Percentiles rank a stretch among this genome's conserved stretches.
phyloP scores from a whole-genome alignment of 805 yeast genomes.

The Candida alai region DNA sequence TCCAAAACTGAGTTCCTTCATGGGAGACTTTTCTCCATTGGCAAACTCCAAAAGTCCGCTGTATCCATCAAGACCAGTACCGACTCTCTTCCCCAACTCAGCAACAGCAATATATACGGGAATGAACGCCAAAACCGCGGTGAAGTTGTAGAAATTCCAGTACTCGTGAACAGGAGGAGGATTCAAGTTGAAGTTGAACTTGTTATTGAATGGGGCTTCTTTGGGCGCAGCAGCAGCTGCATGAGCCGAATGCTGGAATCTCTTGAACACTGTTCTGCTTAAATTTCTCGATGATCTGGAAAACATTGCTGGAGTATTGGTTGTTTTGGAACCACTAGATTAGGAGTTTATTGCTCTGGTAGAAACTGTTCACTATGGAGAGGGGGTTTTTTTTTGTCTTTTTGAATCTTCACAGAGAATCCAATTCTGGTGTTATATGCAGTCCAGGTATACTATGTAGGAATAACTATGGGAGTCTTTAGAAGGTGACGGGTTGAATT shows the following conservation, averaged over 20 bases:
- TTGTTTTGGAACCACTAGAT: not conserved
- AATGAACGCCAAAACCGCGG: constrained; percentile 33
- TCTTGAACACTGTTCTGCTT: constrained; percentile 18
- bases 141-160: constrained; percentile 39
- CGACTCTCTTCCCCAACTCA: constrained; percentile 29
- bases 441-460: no score
- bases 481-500: no score
- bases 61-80: constrained; percentile 22
- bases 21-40: constrained; percentile 34
- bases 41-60: constrained; percentile 33
- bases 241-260: constrained; percentile 23
- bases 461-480: no score
- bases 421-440: no score
- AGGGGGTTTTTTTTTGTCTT: no score
- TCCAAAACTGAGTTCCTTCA: constrained; percentile 34
- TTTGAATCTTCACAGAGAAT: no score
- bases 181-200: constrained; percentile 36
- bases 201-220: constrained; percentile 37
- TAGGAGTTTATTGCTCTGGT: no score
- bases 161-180: constrained; percentile 46
- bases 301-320: constrained; percentile 17
- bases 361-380: no score
- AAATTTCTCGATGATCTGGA: constrained; percentile 19
- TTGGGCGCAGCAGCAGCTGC: constrained; percentile 17
- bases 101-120: constrained; percentile 35